These are phyloP conservation scores for Tetrahymena elliotti DNA, from an alignment of 73 alveolate genomes.

Conservation along the genomic window DNA sequence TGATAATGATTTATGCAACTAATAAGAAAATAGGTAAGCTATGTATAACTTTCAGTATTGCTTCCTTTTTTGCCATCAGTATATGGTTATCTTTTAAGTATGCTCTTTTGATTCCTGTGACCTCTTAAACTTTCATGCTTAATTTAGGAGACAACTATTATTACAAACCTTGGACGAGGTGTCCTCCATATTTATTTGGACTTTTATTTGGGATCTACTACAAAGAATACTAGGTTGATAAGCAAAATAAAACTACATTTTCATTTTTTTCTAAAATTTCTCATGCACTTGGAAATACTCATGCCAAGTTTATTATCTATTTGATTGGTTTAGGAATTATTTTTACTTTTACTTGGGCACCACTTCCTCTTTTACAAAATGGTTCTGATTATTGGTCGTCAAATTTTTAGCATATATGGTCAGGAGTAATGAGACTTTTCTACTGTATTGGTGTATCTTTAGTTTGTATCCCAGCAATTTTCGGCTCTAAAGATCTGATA, in stretches of 20 bases:
- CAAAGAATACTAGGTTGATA: constrained; percentile 6
- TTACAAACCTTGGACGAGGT: constrained; percentile 19
- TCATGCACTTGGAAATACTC: background rate
- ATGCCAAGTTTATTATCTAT: background rate
- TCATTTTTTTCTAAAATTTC: background rate
- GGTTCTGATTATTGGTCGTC: background rate
- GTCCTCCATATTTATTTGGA: constrained; percentile 32
- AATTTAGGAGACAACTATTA: constrained; percentile 4
- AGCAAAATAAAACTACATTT: background rate
- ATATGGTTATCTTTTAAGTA: constrained; percentile 1
- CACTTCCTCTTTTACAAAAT: background rate
- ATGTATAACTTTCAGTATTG: background rate
- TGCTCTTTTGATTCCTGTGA: background rate
- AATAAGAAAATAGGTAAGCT: background rate
- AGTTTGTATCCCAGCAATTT: background rate
- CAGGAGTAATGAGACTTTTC: background rate
- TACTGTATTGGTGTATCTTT: background rate
- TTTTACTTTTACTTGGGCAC: background rate
- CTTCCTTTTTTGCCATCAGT: background rate
- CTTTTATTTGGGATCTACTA: constrained; percentile 13
- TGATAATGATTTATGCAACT: constrained; percentile 5
- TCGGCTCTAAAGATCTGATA: background rate
- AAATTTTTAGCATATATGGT: background rate
- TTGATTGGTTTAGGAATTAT: background rate
- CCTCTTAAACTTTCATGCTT: background rate